Base-by-base conservation (phyloP, 257 asterid species). In the Asclepias syriaca region DNA sequence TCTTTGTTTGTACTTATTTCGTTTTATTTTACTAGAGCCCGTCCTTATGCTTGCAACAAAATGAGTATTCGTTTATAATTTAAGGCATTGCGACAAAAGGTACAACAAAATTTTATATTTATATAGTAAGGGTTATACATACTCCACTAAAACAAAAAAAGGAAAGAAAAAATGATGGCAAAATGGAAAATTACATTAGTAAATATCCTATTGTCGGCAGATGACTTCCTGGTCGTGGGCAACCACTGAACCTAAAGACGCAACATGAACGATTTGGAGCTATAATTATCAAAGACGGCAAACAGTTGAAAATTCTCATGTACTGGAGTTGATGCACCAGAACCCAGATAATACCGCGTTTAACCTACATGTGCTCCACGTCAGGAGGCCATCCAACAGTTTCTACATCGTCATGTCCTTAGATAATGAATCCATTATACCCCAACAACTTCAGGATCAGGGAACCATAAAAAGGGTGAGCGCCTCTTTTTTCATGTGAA, bases 201-300 rank as follows among this genome's bases (percentile, higher is more conserved):
- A 2, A 43, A 34, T 50, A 55, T 77, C 67, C 73, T 68, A 64
- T 27, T 70, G 48, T 51, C 18, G 57, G 58, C 22, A 55, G 66
- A 54, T 3, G 29, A 43, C 21, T 69, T 75, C 48, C 80, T 15
- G 76, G 66, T 77, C 55, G 64, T 65, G 51, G 51, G 73, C 73
- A 54, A n/a, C 74, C 79, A 81, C 56, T 55, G 3, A 14, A 78
- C 24, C 57, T 66, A 65, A 72, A 74, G 74, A 81, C 34, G 75
- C 63, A 61, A 40, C 69, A 75, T 74, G 74, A 75, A 68, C 74
- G 22, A 65, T 78, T 73, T 16, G 21, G 16, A 11, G 32, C 70
- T 68, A 74, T 72, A 66, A 22, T 54, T n/a, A 67, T 67, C 56
- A 65, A 59, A 54, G 27, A 70, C 32, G 68, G 71, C 21, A 59